Evolutionary conservation across 192 early-diverging fungal species (phyloP).

Genomic region (Dissophora ornata): DNA sequence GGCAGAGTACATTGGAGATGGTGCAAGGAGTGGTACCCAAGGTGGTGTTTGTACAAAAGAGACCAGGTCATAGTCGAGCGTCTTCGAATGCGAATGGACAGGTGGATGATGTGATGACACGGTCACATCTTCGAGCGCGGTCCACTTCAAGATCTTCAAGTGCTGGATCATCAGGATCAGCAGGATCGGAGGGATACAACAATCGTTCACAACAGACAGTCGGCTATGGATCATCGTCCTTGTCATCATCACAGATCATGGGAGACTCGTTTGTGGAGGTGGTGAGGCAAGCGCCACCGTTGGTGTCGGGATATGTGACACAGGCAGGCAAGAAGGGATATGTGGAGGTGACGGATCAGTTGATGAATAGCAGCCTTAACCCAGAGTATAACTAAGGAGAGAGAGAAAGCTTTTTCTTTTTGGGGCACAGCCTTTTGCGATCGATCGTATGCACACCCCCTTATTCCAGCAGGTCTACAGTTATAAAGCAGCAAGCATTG

Average conservation of each 20-base stretch:
- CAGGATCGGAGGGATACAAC: conserved; percentile 13
- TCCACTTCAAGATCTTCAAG: conserved; percentile 27
- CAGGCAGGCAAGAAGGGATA: conserved; percentile 53
- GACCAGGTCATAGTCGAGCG: conserved; percentile 25
- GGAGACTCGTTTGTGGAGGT: conserved; percentile 55
- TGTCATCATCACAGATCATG: conserved; percentile 8
- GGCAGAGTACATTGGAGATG: conserved; percentile 44
- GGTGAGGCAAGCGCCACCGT: conserved; percentile 9
- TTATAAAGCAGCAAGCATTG: too few relatives aligned
- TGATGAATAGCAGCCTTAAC: conserved; percentile 34
- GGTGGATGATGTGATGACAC: conserved; percentile 35
- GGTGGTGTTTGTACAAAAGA: conserved; percentile 52
- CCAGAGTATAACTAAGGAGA: conserved; percentile 22
- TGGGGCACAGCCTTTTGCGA: too few relatives aligned
- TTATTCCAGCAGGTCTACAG: not conserved
- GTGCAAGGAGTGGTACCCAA: conserved; percentile 54
- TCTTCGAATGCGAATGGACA: conserved; percentile 15
- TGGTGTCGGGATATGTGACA: conserved; percentile 49
- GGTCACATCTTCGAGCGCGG: conserved; percentile 32
- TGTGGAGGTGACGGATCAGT: conserved; percentile 43
- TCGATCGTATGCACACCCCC: too few relatives aligned
- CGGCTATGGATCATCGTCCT: not conserved
- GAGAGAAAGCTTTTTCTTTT: too few relatives aligned
- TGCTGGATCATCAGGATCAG: conserved; percentile 11
- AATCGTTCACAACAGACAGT: too few relatives aligned